These are phyloP conservation scores for Fusarium piperis DNA, from an alignment of 2,329 filamentous ascomycete species.

Conservation along the genomic window DNA sequence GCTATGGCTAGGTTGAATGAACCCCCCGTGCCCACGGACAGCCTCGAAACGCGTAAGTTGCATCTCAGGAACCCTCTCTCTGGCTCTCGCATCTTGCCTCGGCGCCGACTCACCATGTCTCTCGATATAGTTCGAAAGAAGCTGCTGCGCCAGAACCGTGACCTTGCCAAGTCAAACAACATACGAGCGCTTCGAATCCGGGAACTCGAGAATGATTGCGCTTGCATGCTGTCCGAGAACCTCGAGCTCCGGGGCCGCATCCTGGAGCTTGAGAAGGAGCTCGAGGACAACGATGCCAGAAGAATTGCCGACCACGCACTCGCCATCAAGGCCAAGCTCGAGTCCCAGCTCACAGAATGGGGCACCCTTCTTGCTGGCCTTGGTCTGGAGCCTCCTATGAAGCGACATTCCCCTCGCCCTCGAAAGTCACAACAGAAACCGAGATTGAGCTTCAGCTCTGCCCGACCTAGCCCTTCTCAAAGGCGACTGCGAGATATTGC, in stretches of 20 bases:
- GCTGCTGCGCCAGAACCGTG: slow-evolving; percentile 84
- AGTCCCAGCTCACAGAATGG: slow-evolving; percentile 78
- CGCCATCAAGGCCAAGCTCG: slow-evolving; percentile 75
- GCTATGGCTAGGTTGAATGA: slow-evolving; percentile 86
- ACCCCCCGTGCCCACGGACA: slow-evolving; percentile 73
- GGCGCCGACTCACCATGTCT: slow-evolving; percentile 29
- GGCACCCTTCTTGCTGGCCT: slow-evolving; percentile 72
- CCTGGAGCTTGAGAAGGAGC: slow-evolving; percentile 73
- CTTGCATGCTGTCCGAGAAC: slow-evolving; percentile 81
- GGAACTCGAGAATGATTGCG: slow-evolving; percentile 78
- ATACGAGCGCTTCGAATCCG: slow-evolving; percentile 81
- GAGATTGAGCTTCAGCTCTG: slow-evolving; percentile 52
- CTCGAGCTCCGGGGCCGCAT: slow-evolving; percentile 77
- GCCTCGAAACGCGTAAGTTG: slow-evolving; percentile 74
- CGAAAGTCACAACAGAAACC: slow-evolving; percentile 54
- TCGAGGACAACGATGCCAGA: slow-evolving; percentile 68
- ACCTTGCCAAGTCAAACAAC: slow-evolving; percentile 83
- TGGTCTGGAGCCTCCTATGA: slow-evolving; percentile 67
- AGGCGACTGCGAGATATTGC: slow-evolving; percentile 66
- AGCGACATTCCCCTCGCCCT: slow-evolving; percentile 54
- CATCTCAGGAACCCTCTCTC: slow-evolving; percentile 14
- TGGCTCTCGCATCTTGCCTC: not conserved
- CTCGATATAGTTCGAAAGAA: slow-evolving; percentile 73
- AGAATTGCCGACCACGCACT: slow-evolving; percentile 72
- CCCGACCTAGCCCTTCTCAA: slow-evolving; percentile 60